Evolutionary conservation across 2,329 filamentous ascomycete genomes (phyloP), one percentile per base, ranked within the genome.

Genomic region (Parascedosporium putredinis): DNA sequence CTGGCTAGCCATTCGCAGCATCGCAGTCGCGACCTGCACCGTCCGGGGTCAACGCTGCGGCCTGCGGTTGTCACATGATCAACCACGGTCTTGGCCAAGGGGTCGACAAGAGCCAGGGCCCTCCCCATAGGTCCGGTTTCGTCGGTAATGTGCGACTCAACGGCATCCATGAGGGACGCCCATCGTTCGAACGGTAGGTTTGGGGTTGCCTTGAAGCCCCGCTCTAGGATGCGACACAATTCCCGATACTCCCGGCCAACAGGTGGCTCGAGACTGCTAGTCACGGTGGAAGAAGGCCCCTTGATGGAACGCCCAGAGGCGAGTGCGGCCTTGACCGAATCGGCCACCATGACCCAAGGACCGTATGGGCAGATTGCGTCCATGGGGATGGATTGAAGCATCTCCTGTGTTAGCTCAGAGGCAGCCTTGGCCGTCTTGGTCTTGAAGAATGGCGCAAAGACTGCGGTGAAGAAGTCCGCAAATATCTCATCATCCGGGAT

Each of bases 231-330:
- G 16, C 76, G 81, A 14, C 83, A 73, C 22, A 85, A 68, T 47
- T 84, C 79, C 7, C 84, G 81, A 55, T 87, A 89, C 50, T 88
- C 82, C 9, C 80, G 78, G 12, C 84, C 79, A 49, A 83, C 62
- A 2, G 40, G 40, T 18, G 29, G 16, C 23, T 50, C 48, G 51
- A 72, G 64, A 7, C 73, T 69, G 22, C 54, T 59, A 23, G 55
- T 56, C 1, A 55, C 29, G 6, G 53, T 50, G n/a, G 52, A 54
- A 12, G 56, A 60, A 14, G 34, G 49, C 9, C 51, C 33, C 5
- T 55, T 34, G 1, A 45, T n/a, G 20, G 49, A 53, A 20, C 53
- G 10, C 72, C 66, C 25, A 81, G 56, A 48, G 68, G 67, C 3
- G 62, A 57, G 8, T 64, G 63, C 16, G 79, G 60, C 24, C 69